phyloP scores from a whole-genome alignment of 2,329 filamentous ascomycete genomes.

The Ambrosiella beaveri region DNA sequence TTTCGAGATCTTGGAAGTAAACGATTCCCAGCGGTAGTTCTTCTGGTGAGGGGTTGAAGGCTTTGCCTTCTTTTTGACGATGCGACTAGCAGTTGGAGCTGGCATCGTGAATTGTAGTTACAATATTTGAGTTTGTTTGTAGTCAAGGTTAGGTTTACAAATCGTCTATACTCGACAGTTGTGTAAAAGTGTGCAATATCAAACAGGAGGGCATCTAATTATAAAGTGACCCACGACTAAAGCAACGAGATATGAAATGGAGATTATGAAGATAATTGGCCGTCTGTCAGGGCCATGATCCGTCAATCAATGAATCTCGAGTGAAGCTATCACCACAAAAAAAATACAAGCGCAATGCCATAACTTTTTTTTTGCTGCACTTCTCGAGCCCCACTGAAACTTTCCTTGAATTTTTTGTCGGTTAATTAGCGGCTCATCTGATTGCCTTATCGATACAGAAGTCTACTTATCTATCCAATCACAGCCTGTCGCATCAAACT shows the following conservation, averaged over 20 bases:
- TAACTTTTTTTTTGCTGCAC: background rate
- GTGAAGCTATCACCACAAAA: background rate
- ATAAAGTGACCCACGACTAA: background rate
- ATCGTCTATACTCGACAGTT: background rate
- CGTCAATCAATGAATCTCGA: background rate
- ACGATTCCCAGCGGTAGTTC: slow-evolving; percentile 80
- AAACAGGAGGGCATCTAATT: background rate
- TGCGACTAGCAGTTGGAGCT: slow-evolving; percentile 47
- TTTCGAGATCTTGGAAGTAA: slow-evolving; percentile 76
- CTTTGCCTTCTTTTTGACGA: slow-evolving; percentile 54
- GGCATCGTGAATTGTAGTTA: slow-evolving; percentile 25
- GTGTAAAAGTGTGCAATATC: background rate
- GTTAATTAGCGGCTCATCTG: slow-evolving; percentile 11
- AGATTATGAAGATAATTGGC: background rate
- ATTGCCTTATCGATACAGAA: slow-evolving; percentile 13
- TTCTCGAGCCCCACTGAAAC: slow-evolving; percentile 9
- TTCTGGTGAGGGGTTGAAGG: slow-evolving; percentile 57
- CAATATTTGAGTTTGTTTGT: background rate
- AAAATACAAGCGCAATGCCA: background rate
- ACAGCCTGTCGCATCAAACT: slow-evolving; percentile 7
- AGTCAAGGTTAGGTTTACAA: background rate
- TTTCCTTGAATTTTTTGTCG: slow-evolving; percentile 13
- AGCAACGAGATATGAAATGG: background rate
- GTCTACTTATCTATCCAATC: slow-evolving; percentile 13
- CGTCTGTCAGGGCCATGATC: background rate